Conservation (phyloP, 148 eudicot genomes). For the Rhododendron simsii region DNA sequence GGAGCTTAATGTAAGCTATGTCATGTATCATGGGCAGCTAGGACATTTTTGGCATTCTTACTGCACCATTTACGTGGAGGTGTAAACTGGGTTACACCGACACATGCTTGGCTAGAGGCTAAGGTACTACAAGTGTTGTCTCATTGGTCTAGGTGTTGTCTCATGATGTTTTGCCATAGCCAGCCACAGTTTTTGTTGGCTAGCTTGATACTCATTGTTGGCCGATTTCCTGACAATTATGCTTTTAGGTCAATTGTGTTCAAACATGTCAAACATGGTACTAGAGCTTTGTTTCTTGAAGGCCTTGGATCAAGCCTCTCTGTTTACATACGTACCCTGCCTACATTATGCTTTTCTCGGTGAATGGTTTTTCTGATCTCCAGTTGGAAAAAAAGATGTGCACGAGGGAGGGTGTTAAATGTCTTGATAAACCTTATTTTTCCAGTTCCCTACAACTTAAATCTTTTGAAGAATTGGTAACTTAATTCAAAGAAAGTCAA, state of each 20-base stretch:
- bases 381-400: neutral
- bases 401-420: neutral
- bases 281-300: neutral
- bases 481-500: neutral
- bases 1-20: constrained; percentile 1
- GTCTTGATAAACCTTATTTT: neutral
- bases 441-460: neutral
- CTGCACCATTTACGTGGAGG: neutral
- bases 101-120: neutral
- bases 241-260: neutral
- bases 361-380: neutral
- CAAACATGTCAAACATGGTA: neutral
- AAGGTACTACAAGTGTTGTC: neutral
- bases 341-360: neutral
- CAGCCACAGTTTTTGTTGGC: neutral
- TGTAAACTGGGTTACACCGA: neutral
- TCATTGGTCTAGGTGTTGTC: neutral
- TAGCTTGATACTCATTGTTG: neutral
- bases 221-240: neutral
- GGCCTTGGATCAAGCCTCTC: neutral
- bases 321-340: neutral
- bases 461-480: neutral
- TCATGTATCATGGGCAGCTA: neutral
- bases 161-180: neutral
- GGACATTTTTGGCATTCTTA: neutral